Evolutionary conservation across 2,329 filamentous ascomycete genomes (phyloP), one percentile per base, ranked within the genome.

Genomic region (Curvularia spicifera): DNA sequence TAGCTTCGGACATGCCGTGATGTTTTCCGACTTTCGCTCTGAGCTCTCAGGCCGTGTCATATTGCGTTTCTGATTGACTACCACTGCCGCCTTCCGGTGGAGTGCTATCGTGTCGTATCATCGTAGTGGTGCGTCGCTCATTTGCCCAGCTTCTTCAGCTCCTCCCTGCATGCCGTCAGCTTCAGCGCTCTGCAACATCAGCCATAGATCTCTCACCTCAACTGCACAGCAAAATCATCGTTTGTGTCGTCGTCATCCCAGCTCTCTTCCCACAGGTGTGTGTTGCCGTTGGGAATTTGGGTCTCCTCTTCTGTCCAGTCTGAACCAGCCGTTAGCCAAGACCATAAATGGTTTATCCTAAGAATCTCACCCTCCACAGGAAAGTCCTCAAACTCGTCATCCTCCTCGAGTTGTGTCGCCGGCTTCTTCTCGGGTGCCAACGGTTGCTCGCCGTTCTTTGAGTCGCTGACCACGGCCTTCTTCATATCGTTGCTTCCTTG

Each of bases 351-450:
- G 7, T n/a, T 28, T 13, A 2, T 5, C 6, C 12, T 4, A 7
- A 6, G 4, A 12, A 7, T 29, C 57, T 8, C 80, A 97, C 95
- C 93, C 81, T 99, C 94, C 56, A 96, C 91, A 26, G 95, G 95
- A 74, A 99, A 99, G 78, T 99, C 95, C 77, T 99, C 95, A 73
- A 99, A 99, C 82, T 99, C 95, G 78, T 99, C 95, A 75, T 99
- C 95, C 78, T 99, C 95, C 78, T 97, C 95, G 28, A 98, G 85
- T 57, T 90, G 86, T 33, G 89, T 81, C 53, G 83, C 78, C 57
- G 87, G 82, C 78, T 90, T 89, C 74, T 87, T 81, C 66, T 83
- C 81, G 24, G 67, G 83, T 81, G 57, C 78, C 46, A 60, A 57
- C 24, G 63, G 63, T 82, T 72, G 80, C 75, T 78, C 77, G 59